phyloP scores from a whole-genome alignment of 495 filamentous ascomycete species.

The Sordaria brevicollis region DNA sequence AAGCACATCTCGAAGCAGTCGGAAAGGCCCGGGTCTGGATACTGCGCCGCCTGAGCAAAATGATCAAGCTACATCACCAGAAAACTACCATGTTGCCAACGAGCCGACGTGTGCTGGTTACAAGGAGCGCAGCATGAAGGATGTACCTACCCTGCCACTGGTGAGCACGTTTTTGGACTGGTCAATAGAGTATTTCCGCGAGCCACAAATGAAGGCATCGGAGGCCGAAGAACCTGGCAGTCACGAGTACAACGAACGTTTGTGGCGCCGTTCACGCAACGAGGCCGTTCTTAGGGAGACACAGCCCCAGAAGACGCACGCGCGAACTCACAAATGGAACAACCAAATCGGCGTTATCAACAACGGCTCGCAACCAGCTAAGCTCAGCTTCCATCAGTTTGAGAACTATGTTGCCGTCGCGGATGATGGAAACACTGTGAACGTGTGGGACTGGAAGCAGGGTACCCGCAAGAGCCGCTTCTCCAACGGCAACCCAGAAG shows the following conservation, averaged over 20 bases:
- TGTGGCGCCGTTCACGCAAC: slow-evolving; percentile 90
- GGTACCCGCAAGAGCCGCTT: slow-evolving; percentile 68
- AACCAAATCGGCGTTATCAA: slow-evolving; percentile 65
- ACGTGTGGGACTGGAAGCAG: slow-evolving; percentile 88
- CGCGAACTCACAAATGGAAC: slow-evolving; percentile 77
- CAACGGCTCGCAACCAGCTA: slow-evolving; percentile 76
- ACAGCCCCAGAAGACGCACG: slow-evolving; percentile 82
- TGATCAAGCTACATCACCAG: slow-evolving; percentile 56
- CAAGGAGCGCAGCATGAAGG: slow-evolving; percentile 44
- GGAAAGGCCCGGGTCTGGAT: slow-evolving; percentile 54
- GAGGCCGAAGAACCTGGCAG: slow-evolving; percentile 95
- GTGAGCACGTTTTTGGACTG: slow-evolving; percentile 82
- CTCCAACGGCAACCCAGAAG: slow-evolving; percentile 83
- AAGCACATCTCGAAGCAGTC: slow-evolving; percentile 24
- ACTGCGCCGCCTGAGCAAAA: slow-evolving; percentile 62
- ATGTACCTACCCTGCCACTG: slow-evolving; percentile 56
- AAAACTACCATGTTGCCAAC: slow-evolving; percentile 64
- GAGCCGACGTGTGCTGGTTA: slow-evolving; percentile 68
- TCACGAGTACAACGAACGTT: slow-evolving; percentile 88
- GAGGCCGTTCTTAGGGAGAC: slow-evolving; percentile 85
- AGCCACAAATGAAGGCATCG: slow-evolving; percentile 95
- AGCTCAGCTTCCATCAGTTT: slow-evolving; percentile 95
- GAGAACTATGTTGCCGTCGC: slow-evolving; percentile 92
- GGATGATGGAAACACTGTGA: slow-evolving; percentile 80
- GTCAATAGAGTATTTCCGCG: slow-evolving; percentile 97